Percentiles rank a stretch among this genome's conserved stretches.
Conservation (phyloP, 2,329 filamentous ascomycete species). For the Cladosporium colombiae region DNA sequence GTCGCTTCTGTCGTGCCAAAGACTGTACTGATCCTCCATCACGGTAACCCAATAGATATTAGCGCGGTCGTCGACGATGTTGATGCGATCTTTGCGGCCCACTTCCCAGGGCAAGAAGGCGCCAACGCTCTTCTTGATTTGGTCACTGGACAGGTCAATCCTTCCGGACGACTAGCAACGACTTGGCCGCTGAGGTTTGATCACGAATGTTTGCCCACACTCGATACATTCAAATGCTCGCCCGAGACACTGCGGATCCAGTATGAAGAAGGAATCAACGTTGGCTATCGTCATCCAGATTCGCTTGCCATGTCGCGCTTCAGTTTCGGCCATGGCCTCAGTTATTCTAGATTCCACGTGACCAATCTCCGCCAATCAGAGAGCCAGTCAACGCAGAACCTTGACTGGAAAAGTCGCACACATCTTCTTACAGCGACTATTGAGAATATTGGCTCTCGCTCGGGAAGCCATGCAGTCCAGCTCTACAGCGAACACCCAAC, state of each 20-base stretch:
- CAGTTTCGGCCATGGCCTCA: constrained; percentile 75
- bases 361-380: constrained; percentile 46
- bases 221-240: constrained; percentile 66
- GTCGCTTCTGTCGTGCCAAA: constrained; percentile 68
- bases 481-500: neutral
- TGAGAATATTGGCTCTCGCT: neutral
- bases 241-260: neutral
- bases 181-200: constrained; percentile 51
- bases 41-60: constrained; percentile 72
- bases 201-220: neutral
- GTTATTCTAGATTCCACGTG: constrained; percentile 72
- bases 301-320: constrained; percentile 51
- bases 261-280: constrained; percentile 71
- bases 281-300: constrained; percentile 62
- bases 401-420: neutral
- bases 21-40: constrained; percentile 73
- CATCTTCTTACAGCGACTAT: neutral
- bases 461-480: neutral
- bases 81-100: constrained; percentile 62
- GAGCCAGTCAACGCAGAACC: neutral
- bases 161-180: constrained; percentile 54
- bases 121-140: constrained; percentile 74
- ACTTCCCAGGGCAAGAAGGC: constrained; percentile 16
- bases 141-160: constrained; percentile 71
- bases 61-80: constrained; percentile 67